Evolutionary conservation across 2,329 filamentous ascomycete genomes (phyloP).

Genomic region (Fusarium xylarioides): DNA sequence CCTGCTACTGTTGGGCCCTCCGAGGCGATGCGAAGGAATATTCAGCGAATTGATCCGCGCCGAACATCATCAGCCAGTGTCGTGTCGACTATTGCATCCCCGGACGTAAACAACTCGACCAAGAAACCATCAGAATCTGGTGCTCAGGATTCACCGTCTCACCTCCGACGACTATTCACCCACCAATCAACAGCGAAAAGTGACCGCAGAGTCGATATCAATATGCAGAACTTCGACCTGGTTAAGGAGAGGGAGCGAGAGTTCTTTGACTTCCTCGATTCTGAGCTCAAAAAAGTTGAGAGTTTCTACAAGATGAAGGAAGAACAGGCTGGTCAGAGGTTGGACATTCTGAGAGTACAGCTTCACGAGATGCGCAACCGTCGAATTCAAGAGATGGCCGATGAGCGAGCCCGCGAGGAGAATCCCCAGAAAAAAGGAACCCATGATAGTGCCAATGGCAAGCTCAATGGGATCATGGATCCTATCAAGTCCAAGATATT

Average conservation of each 20-base stretch:
- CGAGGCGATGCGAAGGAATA: slow-evolving; percentile 23
- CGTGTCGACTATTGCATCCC: slow-evolving; percentile 28
- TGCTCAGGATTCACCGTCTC: slow-evolving; percentile 41
- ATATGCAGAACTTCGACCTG: slow-evolving; percentile 62
- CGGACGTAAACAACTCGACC: slow-evolving; percentile 6
- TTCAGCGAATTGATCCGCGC: slow-evolving; percentile 43
- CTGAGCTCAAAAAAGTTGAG: slow-evolving; percentile 90
- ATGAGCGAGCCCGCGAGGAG: slow-evolving; percentile 49
- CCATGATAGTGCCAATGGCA: slow-evolving; percentile 40
- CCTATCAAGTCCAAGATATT: slow-evolving; percentile 65
- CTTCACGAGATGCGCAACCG: slow-evolving; percentile 92
- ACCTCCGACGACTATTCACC: slow-evolving; percentile 50
- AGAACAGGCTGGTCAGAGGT: slow-evolving; percentile 78
- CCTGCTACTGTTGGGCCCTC: slow-evolving; percentile 33
- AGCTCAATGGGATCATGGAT: slow-evolving; percentile 55
- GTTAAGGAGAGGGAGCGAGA: slow-evolving; percentile 80
- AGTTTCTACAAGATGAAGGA: slow-evolving; percentile 89
- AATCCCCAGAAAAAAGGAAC: slow-evolving; percentile 29
- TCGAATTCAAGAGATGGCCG: slow-evolving; percentile 75
- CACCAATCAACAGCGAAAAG: slow-evolving; percentile 38
- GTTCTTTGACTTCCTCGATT: slow-evolving; percentile 86
- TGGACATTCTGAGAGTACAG: slow-evolving; percentile 79
- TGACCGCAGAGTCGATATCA: slow-evolving; percentile 52
- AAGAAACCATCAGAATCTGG: slow-evolving; percentile 32
- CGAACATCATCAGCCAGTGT: slow-evolving; percentile 50